These are phyloP conservation scores for Hypoxylon sp. DNA, from an alignment of 2,329 filamentous ascomycete species.

Conservation along the genomic window DNA sequence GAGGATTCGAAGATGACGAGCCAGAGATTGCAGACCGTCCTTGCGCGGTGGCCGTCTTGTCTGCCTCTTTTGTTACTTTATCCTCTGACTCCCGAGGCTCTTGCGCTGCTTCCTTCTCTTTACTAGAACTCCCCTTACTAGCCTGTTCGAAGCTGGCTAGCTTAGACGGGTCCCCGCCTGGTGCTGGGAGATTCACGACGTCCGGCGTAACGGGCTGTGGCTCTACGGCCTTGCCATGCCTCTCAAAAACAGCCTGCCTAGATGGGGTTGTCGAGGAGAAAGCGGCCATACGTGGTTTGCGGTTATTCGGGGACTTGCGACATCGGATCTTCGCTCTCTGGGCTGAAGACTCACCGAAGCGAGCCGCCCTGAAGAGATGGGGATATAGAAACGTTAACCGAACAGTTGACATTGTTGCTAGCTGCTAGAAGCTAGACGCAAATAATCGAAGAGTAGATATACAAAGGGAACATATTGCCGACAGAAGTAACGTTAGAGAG, in stretches of 20 bases:
- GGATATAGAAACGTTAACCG: constrained; percentile 78
- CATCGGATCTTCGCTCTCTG: constrained; percentile 58
- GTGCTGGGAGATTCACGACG: constrained; percentile 46
- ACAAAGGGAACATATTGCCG: constrained; percentile 36
- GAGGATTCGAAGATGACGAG: constrained; percentile 47
- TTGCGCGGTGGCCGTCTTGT: constrained; percentile 18
- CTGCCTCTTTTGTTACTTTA: constrained; percentile 27
- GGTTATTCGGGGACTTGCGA: constrained; percentile 50
- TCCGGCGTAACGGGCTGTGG: constrained; percentile 57
- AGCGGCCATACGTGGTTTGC: constrained; percentile 48
- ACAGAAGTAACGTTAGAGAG: constrained; percentile 6
- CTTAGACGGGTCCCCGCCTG: constrained; percentile 37
- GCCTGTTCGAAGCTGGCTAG: constrained; percentile 32
- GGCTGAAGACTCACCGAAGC: constrained; percentile 60
- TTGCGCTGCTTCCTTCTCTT: constrained; percentile 37
- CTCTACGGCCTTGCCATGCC: constrained; percentile 73
- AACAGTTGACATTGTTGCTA: constrained; percentile 67
- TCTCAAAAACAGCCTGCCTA: constrained; percentile 62
- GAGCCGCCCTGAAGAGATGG: constrained; percentile 70
- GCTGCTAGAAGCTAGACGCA: constrained; percentile 20
- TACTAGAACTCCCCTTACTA: constrained; percentile 34
- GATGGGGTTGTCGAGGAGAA: constrained; percentile 57
- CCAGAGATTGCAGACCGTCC: constrained; percentile 20
- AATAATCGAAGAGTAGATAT: constrained; percentile 12
- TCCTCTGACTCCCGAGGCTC: constrained; percentile 16